Evolutionary conservation across 2,329 filamentous ascomycete genomes (phyloP), one percentile per base, ranked within the genome.

Genomic region (Fusarium pininemorale): DNA sequence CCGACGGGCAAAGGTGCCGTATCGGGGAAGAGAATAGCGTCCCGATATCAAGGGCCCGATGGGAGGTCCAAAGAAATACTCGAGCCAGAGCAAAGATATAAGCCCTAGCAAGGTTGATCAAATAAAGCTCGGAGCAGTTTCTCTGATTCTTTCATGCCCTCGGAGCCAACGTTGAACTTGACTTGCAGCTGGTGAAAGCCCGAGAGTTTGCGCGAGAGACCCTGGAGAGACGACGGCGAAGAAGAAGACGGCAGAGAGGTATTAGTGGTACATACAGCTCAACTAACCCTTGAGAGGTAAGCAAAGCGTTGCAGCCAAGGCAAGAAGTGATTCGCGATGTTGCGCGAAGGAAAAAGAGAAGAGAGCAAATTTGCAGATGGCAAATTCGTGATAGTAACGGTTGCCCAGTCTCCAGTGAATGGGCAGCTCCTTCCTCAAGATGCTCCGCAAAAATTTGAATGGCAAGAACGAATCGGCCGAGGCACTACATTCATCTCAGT

Each of bases 301-400:
- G 51, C 59, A 73, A 66, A 56, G 42, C n/a, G 32, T 61, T 39
- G 51, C 37, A 48, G 39, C 28, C 60, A 60, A 63, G 53, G 37
- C 51, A 51, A 51, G 47, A n/a, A 51, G 32, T 38, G 50, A 61
- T 51, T 70, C 50, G 44, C 48, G 70, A 64, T 30, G 63, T 55
- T 63, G 70, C 54, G 50, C 30, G 63, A 45, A 45, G 54, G 45
- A 26, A 53, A 64, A 58, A 62, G 37, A 51, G 55, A 69, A 48
- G 48, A 47, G 69, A 62, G 45, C 63, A 69, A 74, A 74, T 74
- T 72, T 74, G 63, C 68, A 50, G 62, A 74, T 63, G 72, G 72
- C 72, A 61, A 74, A 74, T 74, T 59, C 63, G 69, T 66, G 68
- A 74, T 74, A 41, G 63, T 39, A 32, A 32, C 16, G 15, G 32